phyloP scores from a whole-genome alignment of 2,329 filamentous ascomycete genomes.

The Clarireedia paspali region DNA sequence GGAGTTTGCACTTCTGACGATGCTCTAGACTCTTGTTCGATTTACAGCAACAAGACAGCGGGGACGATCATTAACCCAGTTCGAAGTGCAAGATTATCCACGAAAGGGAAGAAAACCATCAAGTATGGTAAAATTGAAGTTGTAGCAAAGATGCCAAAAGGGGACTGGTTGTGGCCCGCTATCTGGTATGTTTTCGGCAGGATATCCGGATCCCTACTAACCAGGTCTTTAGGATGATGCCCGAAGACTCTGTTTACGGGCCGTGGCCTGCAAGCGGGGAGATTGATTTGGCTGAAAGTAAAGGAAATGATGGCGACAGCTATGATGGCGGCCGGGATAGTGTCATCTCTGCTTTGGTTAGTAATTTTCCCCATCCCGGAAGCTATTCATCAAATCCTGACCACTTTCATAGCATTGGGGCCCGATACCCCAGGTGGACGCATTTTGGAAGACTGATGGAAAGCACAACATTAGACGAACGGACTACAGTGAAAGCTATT shows the following conservation, averaged over 20 bases:
- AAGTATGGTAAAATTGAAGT: conserved; percentile 46
- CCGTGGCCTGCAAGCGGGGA: conserved; percentile 44
- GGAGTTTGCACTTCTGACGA: conserved; percentile 36
- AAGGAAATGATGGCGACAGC: conserved; percentile 39
- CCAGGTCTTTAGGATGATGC: conserved; percentile 38
- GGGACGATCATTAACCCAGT: conserved; percentile 43
- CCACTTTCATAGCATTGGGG: conserved; percentile 37
- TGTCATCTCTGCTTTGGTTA: conserved; percentile 39
- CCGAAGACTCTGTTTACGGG: conserved; percentile 39
- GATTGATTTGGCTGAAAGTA: conserved; percentile 44
- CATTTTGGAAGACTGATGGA: conserved; percentile 18
- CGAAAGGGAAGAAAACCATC: conserved; percentile 39
- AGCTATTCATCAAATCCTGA: background rate
- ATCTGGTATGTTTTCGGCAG: conserved; percentile 24
- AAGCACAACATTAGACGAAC: conserved; percentile 26
- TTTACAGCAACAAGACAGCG: conserved; percentile 34
- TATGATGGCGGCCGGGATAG: conserved; percentile 35
- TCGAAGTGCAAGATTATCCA: conserved; percentile 41
- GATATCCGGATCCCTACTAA: background rate
- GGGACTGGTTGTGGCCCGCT: conserved; percentile 48
- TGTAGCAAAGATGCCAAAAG: conserved; percentile 42
- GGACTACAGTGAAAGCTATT: conserved; percentile 37
- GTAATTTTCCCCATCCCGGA: background rate
- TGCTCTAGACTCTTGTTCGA: conserved; percentile 31
- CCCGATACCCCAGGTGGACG: conserved; percentile 23